Evolutionary conservation across 176 grass and related monocot species (phyloP).

Genomic region (Microstegium vimineum): DNA sequence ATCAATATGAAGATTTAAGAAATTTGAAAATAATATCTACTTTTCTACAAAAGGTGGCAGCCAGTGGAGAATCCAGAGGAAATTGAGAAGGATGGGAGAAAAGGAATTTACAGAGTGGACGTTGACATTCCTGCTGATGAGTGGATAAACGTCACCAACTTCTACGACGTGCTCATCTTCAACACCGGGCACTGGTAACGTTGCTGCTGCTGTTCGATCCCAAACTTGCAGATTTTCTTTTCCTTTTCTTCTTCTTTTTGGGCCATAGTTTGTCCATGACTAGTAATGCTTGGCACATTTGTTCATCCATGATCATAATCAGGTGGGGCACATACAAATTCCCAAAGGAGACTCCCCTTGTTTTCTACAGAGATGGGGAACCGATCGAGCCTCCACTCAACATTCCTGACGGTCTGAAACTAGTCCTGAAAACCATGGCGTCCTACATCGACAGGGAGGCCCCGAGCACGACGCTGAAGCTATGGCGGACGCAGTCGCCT

Average conservation of each 20-base stretch:
- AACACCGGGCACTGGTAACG: conserved; percentile 96
- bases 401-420: conserved; percentile 56
- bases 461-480: conserved; percentile 56
- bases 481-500: conserved; percentile 90
- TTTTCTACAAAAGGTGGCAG: conserved; percentile 85
- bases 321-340: conserved; percentile 26
- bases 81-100: conserved; percentile 46
- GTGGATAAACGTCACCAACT: conserved; percentile 67
- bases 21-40: neutral
- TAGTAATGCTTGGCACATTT: neutral
- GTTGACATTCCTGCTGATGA: conserved; percentile 72
- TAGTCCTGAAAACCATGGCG: conserved; percentile 65
- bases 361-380: conserved; percentile 68
- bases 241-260: too few species aligned
- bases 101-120: conserved; percentile 66
- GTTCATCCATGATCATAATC: too few species aligned
- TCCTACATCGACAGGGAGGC: conserved; percentile 74
- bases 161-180: conserved; percentile 83
- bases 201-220: neutral
- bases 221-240: neutral
- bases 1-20: neutral
- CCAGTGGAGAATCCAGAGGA: conserved; percentile 45
- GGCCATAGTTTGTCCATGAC: neutral
- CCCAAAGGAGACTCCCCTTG: conserved; percentile 69
- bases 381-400: conserved; percentile 60